Percentiles rank a stretch among this genome's conserved stretches.
Conservation (phyloP, 2,329 filamentous ascomycete genomes). For the Fusarium lateritium region DNA sequence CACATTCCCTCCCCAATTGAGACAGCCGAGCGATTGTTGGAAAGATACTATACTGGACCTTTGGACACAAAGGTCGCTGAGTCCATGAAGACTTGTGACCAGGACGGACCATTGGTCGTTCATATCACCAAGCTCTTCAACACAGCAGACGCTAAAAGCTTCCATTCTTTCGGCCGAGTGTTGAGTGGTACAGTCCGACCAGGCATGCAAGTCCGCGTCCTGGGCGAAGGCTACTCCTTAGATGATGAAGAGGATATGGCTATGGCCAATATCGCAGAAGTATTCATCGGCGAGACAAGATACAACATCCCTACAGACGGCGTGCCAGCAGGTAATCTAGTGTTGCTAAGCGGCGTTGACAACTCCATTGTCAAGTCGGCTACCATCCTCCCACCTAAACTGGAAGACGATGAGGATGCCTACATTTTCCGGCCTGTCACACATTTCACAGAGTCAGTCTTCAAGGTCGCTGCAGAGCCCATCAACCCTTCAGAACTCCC, state of each 20-base stretch:
- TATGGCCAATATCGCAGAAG: slow-evolving; percentile 84
- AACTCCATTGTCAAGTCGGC: slow-evolving; percentile 99
- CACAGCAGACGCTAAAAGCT: slow-evolving; percentile 89
- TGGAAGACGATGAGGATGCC: slow-evolving; percentile 90
- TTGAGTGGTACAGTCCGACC: slow-evolving; percentile 91
- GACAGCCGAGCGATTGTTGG: slow-evolving; percentile 81
- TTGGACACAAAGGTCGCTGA: slow-evolving; percentile 84
- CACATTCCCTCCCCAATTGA: slow-evolving; percentile 91
- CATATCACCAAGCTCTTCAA: slow-evolving; percentile 96
- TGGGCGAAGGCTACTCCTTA: slow-evolving; percentile 95
- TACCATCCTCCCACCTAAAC: slow-evolving; percentile 84
- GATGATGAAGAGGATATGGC: slow-evolving; percentile 99
- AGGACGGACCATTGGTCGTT: slow-evolving; percentile 91
- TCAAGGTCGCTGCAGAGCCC: slow-evolving; percentile 97
- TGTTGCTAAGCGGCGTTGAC: slow-evolving; percentile 92
- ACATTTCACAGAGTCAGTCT: slow-evolving; percentile 97
- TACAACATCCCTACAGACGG: slow-evolving; percentile 95
- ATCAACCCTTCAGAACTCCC: slow-evolving; percentile 98
- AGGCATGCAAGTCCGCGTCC: slow-evolving; percentile 86
- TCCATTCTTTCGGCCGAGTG: slow-evolving; percentile 91
- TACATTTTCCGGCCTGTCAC: slow-evolving; percentile 95
- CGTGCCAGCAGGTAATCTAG: slow-evolving; percentile 93
- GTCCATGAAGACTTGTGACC: slow-evolving; percentile 86
- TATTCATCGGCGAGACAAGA: slow-evolving; percentile 91
- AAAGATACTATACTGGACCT: slow-evolving; percentile 93